Percentiles rank a stretch among this genome's conserved stretches.
These are phyloP conservation scores for Elongisporangium prolatum DNA, from an alignment of 352 stramenopile species.

Conservation along the genomic window DNA sequence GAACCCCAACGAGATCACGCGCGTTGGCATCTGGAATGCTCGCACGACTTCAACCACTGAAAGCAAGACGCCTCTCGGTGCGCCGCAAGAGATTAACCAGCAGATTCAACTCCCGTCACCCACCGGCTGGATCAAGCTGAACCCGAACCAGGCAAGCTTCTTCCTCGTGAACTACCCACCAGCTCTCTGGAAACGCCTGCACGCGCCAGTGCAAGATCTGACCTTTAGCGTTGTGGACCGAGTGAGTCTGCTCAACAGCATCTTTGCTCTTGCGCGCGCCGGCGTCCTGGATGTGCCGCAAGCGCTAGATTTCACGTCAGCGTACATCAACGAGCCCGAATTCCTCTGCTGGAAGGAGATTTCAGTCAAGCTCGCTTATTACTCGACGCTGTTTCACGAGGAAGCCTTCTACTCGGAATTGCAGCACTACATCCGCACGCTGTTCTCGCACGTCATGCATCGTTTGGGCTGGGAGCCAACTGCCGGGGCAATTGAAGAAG, in stretches of 20 bases:
- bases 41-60: slow-evolving; percentile 24
- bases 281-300: slow-evolving; percentile 41
- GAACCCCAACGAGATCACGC: slow-evolving; percentile 32
- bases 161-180: slow-evolving; percentile 93
- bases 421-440: slow-evolving; percentile 44
- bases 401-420: slow-evolving; percentile 50
- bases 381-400: slow-evolving; percentile 43
- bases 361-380: slow-evolving; percentile 42
- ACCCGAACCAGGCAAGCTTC: slow-evolving; percentile 92
- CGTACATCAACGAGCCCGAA: slow-evolving; percentile 53
- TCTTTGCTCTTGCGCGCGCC: slow-evolving; percentile 87
- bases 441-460: slow-evolving; percentile 53
- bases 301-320: slow-evolving; percentile 54
- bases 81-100: slow-evolving; percentile 83
- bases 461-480: slow-evolving; percentile 46
- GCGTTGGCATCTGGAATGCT: slow-evolving; percentile 67
- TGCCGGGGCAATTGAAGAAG: slow-evolving; percentile 11
- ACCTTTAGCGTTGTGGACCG: slow-evolving; percentile 82
- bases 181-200: slow-evolving; percentile 82
- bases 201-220: slow-evolving; percentile 40
- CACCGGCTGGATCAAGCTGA: slow-evolving; percentile 93
- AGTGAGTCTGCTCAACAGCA: slow-evolving; percentile 89
- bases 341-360: slow-evolving; percentile 71
- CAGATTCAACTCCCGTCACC: slow-evolving; percentile 54
- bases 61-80: slow-evolving; percentile 33